These are phyloP conservation scores for Huntiella savannae DNA, from an alignment of 2,329 filamentous ascomycete species.

Conservation along the genomic window DNA sequence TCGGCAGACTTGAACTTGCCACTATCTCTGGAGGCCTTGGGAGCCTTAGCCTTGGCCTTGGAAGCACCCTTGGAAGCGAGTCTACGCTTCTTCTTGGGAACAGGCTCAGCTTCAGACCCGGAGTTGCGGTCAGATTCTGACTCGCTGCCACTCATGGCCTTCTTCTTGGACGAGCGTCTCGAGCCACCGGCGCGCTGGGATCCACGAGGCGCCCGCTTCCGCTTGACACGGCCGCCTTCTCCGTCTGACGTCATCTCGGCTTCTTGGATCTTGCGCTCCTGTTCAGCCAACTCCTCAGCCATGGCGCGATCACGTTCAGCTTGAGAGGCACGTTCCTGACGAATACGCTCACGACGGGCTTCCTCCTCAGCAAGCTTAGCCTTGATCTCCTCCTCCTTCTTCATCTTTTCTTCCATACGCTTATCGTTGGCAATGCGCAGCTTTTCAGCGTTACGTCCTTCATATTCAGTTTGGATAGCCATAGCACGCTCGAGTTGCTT, in stretches of 20 bases:
- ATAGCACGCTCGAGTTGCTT: slow-evolving; percentile 77
- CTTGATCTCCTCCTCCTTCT: slow-evolving; percentile 57
- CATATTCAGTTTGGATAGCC: slow-evolving; percentile 73
- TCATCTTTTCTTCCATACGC: slow-evolving; percentile 61
- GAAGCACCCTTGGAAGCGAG: slow-evolving; percentile 25
- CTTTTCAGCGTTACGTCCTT: slow-evolving; percentile 80
- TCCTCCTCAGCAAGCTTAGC: slow-evolving; percentile 48
- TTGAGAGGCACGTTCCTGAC: slow-evolving; percentile 71
- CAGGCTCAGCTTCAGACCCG: slow-evolving; percentile 23
- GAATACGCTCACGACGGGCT: slow-evolving; percentile 61
- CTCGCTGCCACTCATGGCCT: slow-evolving; percentile 19
- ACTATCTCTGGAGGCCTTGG: slow-evolving; percentile 11
- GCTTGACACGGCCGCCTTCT: slow-evolving; percentile 63
- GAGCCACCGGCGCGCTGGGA: slow-evolving; percentile 22
- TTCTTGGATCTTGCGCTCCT: slow-evolving; percentile 47
- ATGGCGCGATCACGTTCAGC: slow-evolving; percentile 54
- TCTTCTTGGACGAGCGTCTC: slow-evolving; percentile 39
- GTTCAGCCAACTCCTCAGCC: slow-evolving; percentile 51
- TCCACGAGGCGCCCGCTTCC: slow-evolving; percentile 41
- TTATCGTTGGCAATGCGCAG: slow-evolving; percentile 61
- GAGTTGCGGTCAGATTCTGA: slow-evolving; percentile 18
- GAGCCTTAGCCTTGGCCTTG: slow-evolving; percentile 22
- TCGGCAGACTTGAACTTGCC: slow-evolving; percentile 72
- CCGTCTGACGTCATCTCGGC: slow-evolving; percentile 67
- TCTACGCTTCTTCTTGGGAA: slow-evolving; percentile 41